Percentiles rank a stretch among this genome's conserved stretches.
phyloP scores from a whole-genome alignment of 257 asterid species.

The Fraxinus pennsylvanica region DNA sequence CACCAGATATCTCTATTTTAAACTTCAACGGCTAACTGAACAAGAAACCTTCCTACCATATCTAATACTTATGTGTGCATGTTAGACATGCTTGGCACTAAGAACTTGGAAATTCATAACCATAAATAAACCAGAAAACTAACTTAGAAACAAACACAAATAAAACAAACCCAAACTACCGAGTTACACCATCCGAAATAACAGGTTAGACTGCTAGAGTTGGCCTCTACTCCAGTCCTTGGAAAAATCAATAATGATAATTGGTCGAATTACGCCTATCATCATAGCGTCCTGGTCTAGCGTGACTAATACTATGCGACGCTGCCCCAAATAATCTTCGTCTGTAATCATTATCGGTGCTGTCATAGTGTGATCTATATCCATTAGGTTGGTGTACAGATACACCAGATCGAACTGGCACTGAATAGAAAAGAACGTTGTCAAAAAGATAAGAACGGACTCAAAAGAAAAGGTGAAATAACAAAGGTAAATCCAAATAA shows the following conservation, averaged over 20 bases:
- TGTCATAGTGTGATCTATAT: constrained; percentile 63
- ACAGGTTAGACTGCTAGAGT: constrained; percentile 31
- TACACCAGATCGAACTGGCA: constrained; percentile 58
- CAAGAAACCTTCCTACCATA: constrained; percentile 23
- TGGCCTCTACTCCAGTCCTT: constrained; percentile 33
- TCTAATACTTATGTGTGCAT: background rate
- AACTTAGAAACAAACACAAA: background rate
- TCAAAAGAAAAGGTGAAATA: background rate
- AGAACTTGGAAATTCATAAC: background rate
- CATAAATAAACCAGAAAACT: background rate
- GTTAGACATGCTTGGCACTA: background rate
- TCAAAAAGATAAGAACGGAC: constrained; percentile 31
- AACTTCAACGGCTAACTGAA: background rate
- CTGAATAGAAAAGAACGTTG: constrained; percentile 44
- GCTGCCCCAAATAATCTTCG: constrained; percentile 69
- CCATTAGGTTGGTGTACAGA: constrained; percentile 62
- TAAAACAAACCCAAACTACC: background rate
- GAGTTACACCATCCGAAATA: background rate
- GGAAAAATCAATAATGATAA: constrained; percentile 36
- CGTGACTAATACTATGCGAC: constrained; percentile 51
- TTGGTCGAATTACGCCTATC: constrained; percentile 46
- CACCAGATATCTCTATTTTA: background rate
- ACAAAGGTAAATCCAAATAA: background rate
- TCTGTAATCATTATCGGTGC: constrained; percentile 52
- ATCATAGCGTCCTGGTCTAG: constrained; percentile 65